These are phyloP conservation scores for Microcyclosporella mali DNA, from an alignment of 2,329 filamentous ascomycete species.

Conservation along the genomic window DNA sequence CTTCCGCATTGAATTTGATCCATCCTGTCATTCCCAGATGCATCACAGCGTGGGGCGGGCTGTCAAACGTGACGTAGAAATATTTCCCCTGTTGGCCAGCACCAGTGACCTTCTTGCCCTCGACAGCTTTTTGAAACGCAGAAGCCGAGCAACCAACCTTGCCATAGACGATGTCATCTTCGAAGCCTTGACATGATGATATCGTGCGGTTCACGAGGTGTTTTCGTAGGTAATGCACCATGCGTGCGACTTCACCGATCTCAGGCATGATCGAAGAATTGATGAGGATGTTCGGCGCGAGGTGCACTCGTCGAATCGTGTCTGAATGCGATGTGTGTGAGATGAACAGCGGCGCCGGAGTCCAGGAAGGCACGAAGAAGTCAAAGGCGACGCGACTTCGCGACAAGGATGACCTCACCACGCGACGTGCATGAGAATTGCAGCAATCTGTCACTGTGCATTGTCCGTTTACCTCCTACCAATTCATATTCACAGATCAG, in stretches of 20 bases:
- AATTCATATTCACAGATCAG: no score
- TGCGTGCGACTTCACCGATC: slow-evolving; percentile 63
- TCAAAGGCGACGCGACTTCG: no score
- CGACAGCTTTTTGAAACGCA: slow-evolving; percentile 67
- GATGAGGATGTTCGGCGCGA: no score
- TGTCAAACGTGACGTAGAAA: slow-evolving; percentile 79
- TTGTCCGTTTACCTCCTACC: no score
- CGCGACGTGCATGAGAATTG: no score
- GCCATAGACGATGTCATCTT: slow-evolving; percentile 82
- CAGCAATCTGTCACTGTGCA: no score
- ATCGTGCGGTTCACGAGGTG: slow-evolving; percentile 82
- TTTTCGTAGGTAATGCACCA: slow-evolving; percentile 77
- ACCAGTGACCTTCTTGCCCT: slow-evolving; percentile 63
- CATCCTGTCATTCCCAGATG: slow-evolving; percentile 58
- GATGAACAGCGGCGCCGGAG: no score
- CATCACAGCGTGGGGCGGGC: slow-evolving; percentile 69
- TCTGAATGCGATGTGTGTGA: no score
- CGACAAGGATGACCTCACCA: no score
- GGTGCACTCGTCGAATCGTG: no score
- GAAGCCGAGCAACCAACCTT: slow-evolving; percentile 77
- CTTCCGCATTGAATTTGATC: slow-evolving; percentile 77
- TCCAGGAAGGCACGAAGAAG: no score
- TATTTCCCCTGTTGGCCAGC: slow-evolving; percentile 93
- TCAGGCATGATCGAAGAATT: slow-evolving; percentile 15
- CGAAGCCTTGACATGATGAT: slow-evolving; percentile 59